Percentiles rank a stretch among this genome's conserved stretches.
phyloP scores from a whole-genome alignment of 495 filamentous ascomycete genomes.

The Aspergillus saccharolyticus region DNA sequence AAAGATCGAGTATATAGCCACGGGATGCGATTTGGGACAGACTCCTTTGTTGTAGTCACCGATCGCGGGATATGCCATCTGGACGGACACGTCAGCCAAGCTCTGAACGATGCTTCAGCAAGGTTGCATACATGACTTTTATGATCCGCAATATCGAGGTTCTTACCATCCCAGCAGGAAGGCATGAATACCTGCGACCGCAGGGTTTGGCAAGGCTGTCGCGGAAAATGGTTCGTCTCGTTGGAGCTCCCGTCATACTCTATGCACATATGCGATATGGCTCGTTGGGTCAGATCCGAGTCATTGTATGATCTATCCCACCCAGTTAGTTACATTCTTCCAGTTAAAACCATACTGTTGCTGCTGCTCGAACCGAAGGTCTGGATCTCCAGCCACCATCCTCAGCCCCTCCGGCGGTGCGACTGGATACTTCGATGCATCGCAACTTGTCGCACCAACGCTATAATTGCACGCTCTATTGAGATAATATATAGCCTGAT shows the following conservation, averaged over 20 bases:
- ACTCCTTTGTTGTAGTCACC: constrained; percentile 26
- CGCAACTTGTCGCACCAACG: constrained; percentile 9
- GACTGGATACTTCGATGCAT: constrained; percentile 2
- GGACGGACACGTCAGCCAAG: background rate
- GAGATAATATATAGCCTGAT: constrained; percentile 19
- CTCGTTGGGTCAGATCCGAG: constrained; percentile 19
- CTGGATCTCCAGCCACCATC: constrained; percentile 64
- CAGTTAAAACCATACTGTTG: background rate
- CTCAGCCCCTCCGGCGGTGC: constrained; percentile 58
- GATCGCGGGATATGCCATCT: constrained; percentile 26
- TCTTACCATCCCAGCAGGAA: constrained; percentile 54
- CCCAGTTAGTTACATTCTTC: background rate
- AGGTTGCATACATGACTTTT: constrained; percentile 35
- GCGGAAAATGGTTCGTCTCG: constrained; percentile 21
- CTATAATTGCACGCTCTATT: constrained; percentile 27
- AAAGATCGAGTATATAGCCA: constrained; percentile 60
- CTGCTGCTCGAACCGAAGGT: constrained; percentile 15
- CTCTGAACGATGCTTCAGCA: too few species aligned
- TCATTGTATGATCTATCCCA: constrained; percentile 17
- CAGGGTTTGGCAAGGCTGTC: constrained; percentile 12
- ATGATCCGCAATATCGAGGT: constrained; percentile 49
- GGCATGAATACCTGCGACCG: constrained; percentile 54
- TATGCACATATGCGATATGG: constrained; percentile 25
- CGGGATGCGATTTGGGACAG: constrained; percentile 45
- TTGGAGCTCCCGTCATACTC: constrained; percentile 12